Evolutionary conservation across 129 eudicot genomes (phyloP).

Genomic region (Silybum marianum): DNA sequence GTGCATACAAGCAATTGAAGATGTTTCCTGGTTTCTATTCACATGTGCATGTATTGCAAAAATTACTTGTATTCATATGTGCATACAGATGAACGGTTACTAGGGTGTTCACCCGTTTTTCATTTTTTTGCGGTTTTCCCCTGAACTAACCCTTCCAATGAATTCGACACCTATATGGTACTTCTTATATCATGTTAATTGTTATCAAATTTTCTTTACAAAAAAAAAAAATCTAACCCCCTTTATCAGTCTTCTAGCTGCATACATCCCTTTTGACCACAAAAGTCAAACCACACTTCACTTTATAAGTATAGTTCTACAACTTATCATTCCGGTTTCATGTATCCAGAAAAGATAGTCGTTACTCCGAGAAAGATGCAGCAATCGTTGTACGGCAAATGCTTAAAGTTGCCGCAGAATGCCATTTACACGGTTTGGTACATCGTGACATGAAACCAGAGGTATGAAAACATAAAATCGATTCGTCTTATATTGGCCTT

Average conservation of each 20-base stretch:
- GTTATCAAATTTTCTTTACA: background rate
- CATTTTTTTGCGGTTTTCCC: too few relatives aligned
- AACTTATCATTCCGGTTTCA: conserved; percentile 18
- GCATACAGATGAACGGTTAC: too few relatives aligned
- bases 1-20: too few relatives aligned
- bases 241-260: conserved; percentile 2
- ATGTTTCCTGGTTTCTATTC: too few relatives aligned
- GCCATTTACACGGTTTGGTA: conserved; percentile 96
- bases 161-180: conserved; percentile 1
- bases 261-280: conserved; percentile 9
- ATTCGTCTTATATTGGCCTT: background rate
- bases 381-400: conserved; percentile 91
- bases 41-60: too few relatives aligned
- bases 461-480: conserved; percentile 43
- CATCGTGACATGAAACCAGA: conserved; percentile 99
- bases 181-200: background rate
- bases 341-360: conserved; percentile 83
- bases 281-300: conserved; percentile 9
- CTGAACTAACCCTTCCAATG: background rate
- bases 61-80: too few relatives aligned
- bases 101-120: too few relatives aligned
- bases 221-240: background rate
- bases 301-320: background rate
- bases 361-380: conserved; percentile 97
- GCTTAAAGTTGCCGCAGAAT: conserved; percentile 98